Base-by-base conservation (phyloP, 352 stramenopile species). In the Peronospora farinosa region DNA sequence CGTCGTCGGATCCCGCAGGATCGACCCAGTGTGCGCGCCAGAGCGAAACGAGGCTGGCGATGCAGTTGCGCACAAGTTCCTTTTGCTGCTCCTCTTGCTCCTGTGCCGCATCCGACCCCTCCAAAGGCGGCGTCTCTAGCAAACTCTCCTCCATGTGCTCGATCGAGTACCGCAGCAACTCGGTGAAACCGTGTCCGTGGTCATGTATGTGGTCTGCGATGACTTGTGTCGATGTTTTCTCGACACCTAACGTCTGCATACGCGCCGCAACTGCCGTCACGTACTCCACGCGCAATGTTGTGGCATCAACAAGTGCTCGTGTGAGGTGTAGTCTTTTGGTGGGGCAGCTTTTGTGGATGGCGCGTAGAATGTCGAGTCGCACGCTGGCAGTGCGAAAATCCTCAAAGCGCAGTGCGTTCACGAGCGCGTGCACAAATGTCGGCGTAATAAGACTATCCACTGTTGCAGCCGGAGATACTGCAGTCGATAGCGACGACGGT, bases 311-410 rank as follows among this genome's bases (percentile, higher is more conserved):
- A 17, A 93, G 65, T 40, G 83, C 83, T 27, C 77, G 79, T 5
- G 76, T 62, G 41, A 93, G 77, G 32, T 86, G 62, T 19, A 87
- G 38, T 2, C 80, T 73, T 53, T 89, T 89, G 53, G 55, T 66
- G 5, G 79, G 72, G 33, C 74, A 91, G 47, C 71, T 84, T 46
- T 88, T 85, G 63, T 90, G 83, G 53, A 93, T 88, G n/a, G 83
- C 83, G 16, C 83, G 83, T 19, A 93, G 41, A 25, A 93, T 90
- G 40, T 91, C 80, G 13, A 91, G 67, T 9, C 83, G 72, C 9
- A 77, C 74, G 38, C 83, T 93, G 38, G 83, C 76, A 9, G 75
- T 88, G n/a, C 83, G 83, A 50, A 86, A 91, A 54, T 93, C 82
- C 54, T 93, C 82, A 38, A 91, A 93, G 33, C 82, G 82, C 57